Evolutionary conservation across 805 yeast genomes (phyloP).

Genomic region (Candida anglica): DNA sequence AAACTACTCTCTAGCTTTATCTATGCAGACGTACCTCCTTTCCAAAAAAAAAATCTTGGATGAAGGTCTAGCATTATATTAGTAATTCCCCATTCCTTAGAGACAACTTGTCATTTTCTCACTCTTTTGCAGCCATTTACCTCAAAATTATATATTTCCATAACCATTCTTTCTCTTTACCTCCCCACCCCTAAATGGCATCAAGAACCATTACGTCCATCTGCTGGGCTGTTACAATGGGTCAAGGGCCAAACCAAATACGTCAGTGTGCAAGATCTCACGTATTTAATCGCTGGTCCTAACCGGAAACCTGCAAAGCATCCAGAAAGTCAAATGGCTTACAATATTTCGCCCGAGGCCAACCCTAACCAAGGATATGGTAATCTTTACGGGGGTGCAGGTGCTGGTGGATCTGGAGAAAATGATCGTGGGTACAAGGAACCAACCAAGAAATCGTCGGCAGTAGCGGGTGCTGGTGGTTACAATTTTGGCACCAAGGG

Average conservation of each 20-base stretch:
- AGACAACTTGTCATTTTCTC: too few species aligned
- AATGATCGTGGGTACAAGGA: slow-evolving; percentile 35
- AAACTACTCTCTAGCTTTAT: too few species aligned
- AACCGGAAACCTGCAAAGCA: slow-evolving; percentile 59
- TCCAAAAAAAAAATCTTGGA: too few species aligned
- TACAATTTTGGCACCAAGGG: slow-evolving; percentile 42
- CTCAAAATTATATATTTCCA: slow-evolving; percentile 20
- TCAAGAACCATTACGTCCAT: slow-evolving; percentile 68
- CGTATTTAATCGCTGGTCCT: slow-evolving; percentile 67
- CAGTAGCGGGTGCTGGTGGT: slow-evolving; percentile 23
- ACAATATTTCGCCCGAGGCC: slow-evolving; percentile 42
- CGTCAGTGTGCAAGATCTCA: slow-evolving; percentile 60
- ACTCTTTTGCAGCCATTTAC: slow-evolving; percentile 28
- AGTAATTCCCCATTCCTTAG: slow-evolving; percentile 27
- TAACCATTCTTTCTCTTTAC: too few species aligned
- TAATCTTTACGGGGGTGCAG: slow-evolving; percentile 10
- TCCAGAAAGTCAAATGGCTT: slow-evolving; percentile 54
- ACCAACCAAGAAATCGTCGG: slow-evolving; percentile 41
- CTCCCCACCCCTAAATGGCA: too few species aligned
- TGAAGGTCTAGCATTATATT: slow-evolving; percentile 23
- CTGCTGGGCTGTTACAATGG: slow-evolving; percentile 77
- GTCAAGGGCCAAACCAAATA: slow-evolving; percentile 67
- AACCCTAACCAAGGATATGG: slow-evolving; percentile 34
- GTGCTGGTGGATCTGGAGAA: slow-evolving; percentile 6
- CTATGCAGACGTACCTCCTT: too few species aligned